These are phyloP conservation scores for Parietaria judaica DNA, from an alignment of 306 rosid species.

Conservation along the genomic window DNA sequence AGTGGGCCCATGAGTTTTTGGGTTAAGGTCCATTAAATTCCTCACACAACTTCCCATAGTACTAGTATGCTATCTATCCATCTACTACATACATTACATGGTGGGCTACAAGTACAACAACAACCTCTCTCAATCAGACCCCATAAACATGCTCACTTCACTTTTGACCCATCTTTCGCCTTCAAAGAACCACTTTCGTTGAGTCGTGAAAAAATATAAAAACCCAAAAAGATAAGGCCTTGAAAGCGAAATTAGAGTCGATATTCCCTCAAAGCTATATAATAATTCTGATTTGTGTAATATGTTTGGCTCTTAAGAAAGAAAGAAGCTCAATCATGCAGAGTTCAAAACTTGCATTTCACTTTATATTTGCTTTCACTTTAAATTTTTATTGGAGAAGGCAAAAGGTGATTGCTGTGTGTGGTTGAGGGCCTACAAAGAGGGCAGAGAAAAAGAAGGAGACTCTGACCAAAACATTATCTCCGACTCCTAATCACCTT, in stretches of 20 bases:
- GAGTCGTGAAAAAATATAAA: neutral
- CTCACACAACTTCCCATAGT: neutral
- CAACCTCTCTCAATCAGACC: neutral
- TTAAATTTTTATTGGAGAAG: slow-evolving; percentile 42
- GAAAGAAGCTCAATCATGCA: slow-evolving; percentile 23
- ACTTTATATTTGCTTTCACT: slow-evolving; percentile 20
- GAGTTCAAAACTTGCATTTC: slow-evolving; percentile 20
- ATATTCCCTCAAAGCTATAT: slow-evolving; percentile 10
- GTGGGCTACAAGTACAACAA: slow-evolving; percentile 22
- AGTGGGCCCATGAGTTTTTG: slow-evolving; percentile 28
- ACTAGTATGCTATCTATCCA: too few species aligned
- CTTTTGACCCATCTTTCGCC: slow-evolving; percentile 11
- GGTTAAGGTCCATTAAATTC: slow-evolving; percentile 32
- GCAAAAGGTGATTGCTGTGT: slow-evolving; percentile 35
- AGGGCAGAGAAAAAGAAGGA: slow-evolving; percentile 20
- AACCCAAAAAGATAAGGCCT: neutral
- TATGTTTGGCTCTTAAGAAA: neutral
- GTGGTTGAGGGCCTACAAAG: slow-evolving; percentile 34
- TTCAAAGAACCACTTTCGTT: neutral
- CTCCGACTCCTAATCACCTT: neutral
- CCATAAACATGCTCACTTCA: neutral
- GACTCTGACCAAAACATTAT: slow-evolving; percentile 18
- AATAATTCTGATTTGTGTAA: neutral
- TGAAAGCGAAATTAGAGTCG: slow-evolving; percentile 15
- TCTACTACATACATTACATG: slow-evolving; percentile 11